phyloP scores from a whole-genome alignment of 192 early-diverging fungal species.

The Rhizoclosmatium sp. region DNA sequence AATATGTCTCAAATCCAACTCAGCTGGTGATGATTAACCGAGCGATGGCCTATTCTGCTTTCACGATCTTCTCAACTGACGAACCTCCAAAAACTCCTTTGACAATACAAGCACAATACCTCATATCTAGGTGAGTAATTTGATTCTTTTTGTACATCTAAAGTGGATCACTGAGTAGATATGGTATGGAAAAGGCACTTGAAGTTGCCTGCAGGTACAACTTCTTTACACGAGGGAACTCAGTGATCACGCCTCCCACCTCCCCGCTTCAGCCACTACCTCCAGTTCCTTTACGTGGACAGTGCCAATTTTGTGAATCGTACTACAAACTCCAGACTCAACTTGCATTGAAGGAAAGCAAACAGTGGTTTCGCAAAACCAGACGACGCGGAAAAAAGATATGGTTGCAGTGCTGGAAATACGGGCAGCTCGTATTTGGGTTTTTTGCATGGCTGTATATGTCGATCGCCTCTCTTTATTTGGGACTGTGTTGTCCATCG shows the following conservation, averaged over 20 bases:
- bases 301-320: slow-evolving; percentile 31
- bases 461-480: background rate
- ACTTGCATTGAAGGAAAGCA: background rate
- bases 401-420: slow-evolving; percentile 23
- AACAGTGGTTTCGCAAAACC: slow-evolving; percentile 1
- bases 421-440: background rate
- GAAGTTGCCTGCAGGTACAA: background rate
- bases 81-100: background rate
- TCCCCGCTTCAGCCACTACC: slow-evolving; percentile 6
- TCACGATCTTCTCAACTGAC: slow-evolving; percentile 4
- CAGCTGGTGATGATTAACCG: slow-evolving; percentile 16
- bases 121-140: slow-evolving; percentile 23
- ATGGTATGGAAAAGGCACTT: slow-evolving; percentile 1
- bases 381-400: background rate
- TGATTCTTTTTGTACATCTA: background rate
- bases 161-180: background rate
- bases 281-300: background rate
- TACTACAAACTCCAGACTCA: slow-evolving; percentile 28
- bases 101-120: slow-evolving; percentile 30
- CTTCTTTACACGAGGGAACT: slow-evolving; percentile 29
- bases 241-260: background rate
- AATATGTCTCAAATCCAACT: slow-evolving; percentile 22
- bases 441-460: slow-evolving; percentile 2
- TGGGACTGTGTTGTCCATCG: background rate
- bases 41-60: slow-evolving; percentile 10